These are phyloP conservation scores for Malus fusca DNA, from an alignment of 306 rosid genomes.

Conservation along the genomic window DNA sequence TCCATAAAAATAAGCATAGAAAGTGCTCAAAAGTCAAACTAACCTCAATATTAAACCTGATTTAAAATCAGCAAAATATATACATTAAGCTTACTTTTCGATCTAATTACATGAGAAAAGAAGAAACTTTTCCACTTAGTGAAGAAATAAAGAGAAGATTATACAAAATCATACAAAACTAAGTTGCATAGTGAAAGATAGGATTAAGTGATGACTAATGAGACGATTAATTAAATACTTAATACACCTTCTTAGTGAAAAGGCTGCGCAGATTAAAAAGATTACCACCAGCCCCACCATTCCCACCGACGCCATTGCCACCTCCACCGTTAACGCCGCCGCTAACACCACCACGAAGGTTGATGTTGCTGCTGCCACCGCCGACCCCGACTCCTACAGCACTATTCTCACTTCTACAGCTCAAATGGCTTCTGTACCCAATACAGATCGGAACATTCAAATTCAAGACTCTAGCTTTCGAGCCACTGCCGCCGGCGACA, in stretches of 20 bases:
- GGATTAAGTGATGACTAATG: constrained; percentile 35
- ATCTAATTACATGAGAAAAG: background rate
- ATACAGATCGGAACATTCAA: constrained; percentile 82
- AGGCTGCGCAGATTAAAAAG: constrained; percentile 70
- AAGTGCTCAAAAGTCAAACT: background rate
- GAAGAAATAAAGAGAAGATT: background rate
- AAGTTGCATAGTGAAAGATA: background rate
- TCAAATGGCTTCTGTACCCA: constrained; percentile 56
- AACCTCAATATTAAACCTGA: background rate
- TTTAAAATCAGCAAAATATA: background rate
- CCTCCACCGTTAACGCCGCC: constrained; percentile 12
- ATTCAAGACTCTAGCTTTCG: constrained; percentile 53
- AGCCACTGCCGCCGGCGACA: constrained; percentile 1
- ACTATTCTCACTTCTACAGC: constrained; percentile 59
- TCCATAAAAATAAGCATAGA: too few relatives aligned
- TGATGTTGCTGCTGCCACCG: background rate
- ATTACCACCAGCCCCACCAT: constrained; percentile 49
- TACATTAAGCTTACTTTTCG: background rate
- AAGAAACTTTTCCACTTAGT: background rate
- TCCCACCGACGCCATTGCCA: constrained; percentile 15
- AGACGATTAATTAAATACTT: constrained; percentile 20
- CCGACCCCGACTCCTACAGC: constrained; percentile 16
- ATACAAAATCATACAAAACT: background rate
- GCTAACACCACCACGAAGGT: background rate
- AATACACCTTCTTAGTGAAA: constrained; percentile 64